Base-by-base conservation (phyloP, 352 stramenopile species). In the Peronospora farinosa region DNA sequence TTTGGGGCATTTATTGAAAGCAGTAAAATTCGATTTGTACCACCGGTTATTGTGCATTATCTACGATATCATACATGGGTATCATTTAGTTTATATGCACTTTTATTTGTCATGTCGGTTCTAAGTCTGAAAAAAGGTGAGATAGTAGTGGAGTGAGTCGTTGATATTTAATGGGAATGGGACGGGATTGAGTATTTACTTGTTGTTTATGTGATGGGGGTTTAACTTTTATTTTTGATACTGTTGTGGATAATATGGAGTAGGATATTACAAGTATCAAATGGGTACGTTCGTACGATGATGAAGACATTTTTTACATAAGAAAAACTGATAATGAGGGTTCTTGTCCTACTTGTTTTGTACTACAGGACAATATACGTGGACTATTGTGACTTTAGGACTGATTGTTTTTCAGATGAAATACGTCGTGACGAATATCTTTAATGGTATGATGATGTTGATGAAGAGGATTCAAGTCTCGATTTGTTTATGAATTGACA, bases 381-480 rank as follows among this genome's bases (percentile, higher is more conserved):
- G 93, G 93, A 98, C 93, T 6, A 97, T 98, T 57, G 82, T 97
- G 31, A 96, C 93, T 15, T 62, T 98, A 39, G 93, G 84, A 39
- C 59, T 97, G 25, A 97, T 96, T 27, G 89, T 98, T n/a, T 96
- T 96, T 56, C 93, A 98, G 73, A 87, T 97, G 66, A 97, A 97
- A 71, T 97, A 97, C 62, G 92, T 98, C 35, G 88, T 97, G 54
- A 89, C 93, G 65, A 98, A 97, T 63, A 95, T 98, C 58, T 97
- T 97, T 62, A 96, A 97, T 65, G 79, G 71, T 84, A 61, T 49
- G 64, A 54, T 33, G 7, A 4, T 15, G 0, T 42, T 25, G 16
- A 32, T 31, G 23, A 42, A 17, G 30, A 25, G 16, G 17, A 42
- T 7, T 7, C 8, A 23, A 11, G 35, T 6, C 10, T n/a, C 17